Conservation (phyloP, 2,329 filamentous ascomycete genomes). For the Madurella mycetomatis region DNA sequence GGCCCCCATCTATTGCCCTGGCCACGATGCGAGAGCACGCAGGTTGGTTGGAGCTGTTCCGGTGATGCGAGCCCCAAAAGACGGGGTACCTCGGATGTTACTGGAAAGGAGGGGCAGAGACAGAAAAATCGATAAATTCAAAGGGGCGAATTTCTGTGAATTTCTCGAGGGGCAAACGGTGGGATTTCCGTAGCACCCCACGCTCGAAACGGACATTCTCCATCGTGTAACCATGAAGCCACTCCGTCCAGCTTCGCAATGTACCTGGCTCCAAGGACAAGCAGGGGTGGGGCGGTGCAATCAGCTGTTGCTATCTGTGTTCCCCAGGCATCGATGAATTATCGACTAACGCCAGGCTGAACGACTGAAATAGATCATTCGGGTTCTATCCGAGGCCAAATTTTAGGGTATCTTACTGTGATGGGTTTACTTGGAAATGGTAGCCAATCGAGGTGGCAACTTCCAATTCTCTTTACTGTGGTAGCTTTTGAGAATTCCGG, state of each 20-base stretch:
- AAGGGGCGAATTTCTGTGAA: background rate
- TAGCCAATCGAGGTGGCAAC: background rate
- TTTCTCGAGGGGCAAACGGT: background rate
- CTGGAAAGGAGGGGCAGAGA: background rate
- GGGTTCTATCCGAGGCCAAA: background rate
- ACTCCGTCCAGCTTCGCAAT: conserved; percentile 1
- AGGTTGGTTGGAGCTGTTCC: no score
- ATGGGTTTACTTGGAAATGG: no score
- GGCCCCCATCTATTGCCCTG: no score
- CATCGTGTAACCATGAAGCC: conserved; percentile 6
- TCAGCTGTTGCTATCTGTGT: background rate
- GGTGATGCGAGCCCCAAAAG: background rate
- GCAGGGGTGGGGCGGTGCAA: conserved; percentile 4
- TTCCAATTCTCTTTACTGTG: background rate
- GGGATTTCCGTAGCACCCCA: background rate
- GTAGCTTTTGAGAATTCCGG: no score
- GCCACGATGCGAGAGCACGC: no score
- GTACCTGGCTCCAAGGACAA: background rate
- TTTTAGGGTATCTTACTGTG: no score
- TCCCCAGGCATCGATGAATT: background rate
- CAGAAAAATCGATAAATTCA: conserved; percentile 9
- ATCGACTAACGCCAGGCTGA: background rate
- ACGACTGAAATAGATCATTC: background rate
- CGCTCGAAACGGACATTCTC: conserved; percentile 4
- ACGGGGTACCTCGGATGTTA: background rate